Conservation (phyloP, 1,284 basidiomycete genomes). For the Microbotryum intermedium region DNA sequence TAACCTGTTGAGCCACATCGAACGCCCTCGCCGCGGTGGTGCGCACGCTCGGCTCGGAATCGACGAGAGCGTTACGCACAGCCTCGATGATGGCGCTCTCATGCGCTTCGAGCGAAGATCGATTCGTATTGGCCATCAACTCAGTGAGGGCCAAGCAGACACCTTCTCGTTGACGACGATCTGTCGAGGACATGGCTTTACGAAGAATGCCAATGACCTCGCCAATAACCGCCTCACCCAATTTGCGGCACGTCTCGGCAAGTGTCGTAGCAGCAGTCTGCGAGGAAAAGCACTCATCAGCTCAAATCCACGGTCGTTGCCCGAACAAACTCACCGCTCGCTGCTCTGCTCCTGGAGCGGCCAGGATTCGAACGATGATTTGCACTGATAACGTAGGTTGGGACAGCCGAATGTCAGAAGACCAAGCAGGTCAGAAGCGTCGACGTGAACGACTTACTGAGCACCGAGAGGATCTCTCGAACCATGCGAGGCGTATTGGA, state of each 20-base stretch:
- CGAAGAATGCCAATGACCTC: constrained; percentile 47
- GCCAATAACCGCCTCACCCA: constrained; percentile 82
- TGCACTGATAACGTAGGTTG: constrained; percentile 24
- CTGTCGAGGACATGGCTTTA: constrained; percentile 49
- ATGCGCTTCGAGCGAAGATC: constrained; percentile 77
- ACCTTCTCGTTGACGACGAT: constrained; percentile 71
- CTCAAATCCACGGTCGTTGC: neutral
- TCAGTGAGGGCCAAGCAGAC: constrained; percentile 82
- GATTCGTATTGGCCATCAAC: constrained; percentile 79
- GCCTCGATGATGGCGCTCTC: constrained; percentile 83
- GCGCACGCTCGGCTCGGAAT: constrained; percentile 78
- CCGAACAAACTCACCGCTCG: constrained; percentile 58
- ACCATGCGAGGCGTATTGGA: constrained; percentile 61
- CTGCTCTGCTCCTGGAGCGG: constrained; percentile 71
- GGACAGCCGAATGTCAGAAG: neutral
- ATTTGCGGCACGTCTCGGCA: constrained; percentile 85
- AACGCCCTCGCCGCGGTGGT: constrained; percentile 88
- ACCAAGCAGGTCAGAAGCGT: neutral
- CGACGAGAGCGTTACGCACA: constrained; percentile 75
- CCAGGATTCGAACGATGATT: constrained; percentile 61
- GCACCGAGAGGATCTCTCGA: constrained; percentile 84
- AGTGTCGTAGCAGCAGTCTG: constrained; percentile 75
- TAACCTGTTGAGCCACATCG: constrained; percentile 80
- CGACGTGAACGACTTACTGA: constrained; percentile 51
- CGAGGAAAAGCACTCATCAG: neutral